Percentiles rank a stretch among this genome's conserved stretches.
Conservation (phyloP, 208 protist species). For the Trypanosoma melophagium region DNA sequence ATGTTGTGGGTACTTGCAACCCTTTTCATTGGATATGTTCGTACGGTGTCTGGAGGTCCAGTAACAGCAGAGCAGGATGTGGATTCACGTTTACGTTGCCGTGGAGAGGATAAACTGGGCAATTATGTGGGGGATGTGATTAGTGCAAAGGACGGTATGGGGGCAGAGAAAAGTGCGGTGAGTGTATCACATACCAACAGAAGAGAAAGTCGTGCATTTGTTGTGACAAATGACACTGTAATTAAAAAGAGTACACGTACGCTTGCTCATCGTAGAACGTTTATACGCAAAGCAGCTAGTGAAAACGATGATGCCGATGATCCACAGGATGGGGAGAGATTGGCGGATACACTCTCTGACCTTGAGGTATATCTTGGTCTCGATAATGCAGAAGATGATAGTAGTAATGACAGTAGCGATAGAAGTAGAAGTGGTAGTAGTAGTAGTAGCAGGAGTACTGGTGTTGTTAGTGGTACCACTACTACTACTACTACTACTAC, state of each 20-base stretch:
- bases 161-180: background rate
- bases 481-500: no score
- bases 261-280: background rate
- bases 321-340: constrained; percentile 3
- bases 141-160: constrained; percentile 1
- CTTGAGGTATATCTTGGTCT: constrained; percentile 30
- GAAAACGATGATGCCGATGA: background rate
- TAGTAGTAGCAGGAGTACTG: no score
- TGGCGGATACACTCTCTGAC: constrained; percentile 30
- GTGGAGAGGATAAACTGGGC: constrained; percentile 21
- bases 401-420: background rate
- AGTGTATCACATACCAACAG: no score
- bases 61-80: constrained; percentile 22
- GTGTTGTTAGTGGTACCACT: no score
- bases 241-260: constrained; percentile 14
- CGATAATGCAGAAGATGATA: constrained; percentile 30
- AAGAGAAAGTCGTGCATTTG: background rate
- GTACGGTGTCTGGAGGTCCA: constrained; percentile 13
- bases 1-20: constrained; percentile 56
- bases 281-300: background rate
- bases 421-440: no score
- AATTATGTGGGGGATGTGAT: constrained; percentile 3
- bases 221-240: constrained; percentile 11
- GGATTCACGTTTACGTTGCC: constrained; percentile 33
- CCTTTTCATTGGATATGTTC: constrained; percentile 56